Evolutionary conservation across 2,329 filamentous ascomycete species (phyloP).

Genomic region (Cercospora janseana): DNA sequence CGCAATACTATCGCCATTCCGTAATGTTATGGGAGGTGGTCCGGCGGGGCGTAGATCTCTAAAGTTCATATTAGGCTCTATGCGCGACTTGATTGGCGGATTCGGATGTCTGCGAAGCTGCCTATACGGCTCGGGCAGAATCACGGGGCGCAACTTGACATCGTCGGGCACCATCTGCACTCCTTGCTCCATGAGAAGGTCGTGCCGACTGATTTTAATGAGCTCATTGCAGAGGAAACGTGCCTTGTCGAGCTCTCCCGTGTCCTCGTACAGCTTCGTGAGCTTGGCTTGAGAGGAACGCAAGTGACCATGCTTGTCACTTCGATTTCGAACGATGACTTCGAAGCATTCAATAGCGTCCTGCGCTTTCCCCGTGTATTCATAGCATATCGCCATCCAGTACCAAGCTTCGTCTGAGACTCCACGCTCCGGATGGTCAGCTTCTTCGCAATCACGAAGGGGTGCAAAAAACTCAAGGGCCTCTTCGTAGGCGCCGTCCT

Average conservation of each 20-base stretch:
- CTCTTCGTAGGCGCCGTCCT: slow-evolving; percentile 51
- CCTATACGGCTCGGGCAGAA: slow-evolving; percentile 9
- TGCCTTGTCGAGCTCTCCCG: slow-evolving; percentile 70
- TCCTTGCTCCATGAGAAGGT: slow-evolving; percentile 27
- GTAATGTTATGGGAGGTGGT: slow-evolving; percentile 4
- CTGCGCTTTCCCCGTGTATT: slow-evolving; percentile 59
- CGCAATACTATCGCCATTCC: slow-evolving; percentile 6
- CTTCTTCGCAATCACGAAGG: slow-evolving; percentile 45
- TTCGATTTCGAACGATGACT: slow-evolving; percentile 54
- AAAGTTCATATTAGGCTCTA: slow-evolving; percentile 11
- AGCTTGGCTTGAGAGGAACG: slow-evolving; percentile 43
- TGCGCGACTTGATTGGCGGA: slow-evolving; percentile 10
- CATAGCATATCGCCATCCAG: slow-evolving; percentile 66
- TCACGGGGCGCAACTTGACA: slow-evolving; percentile 9
- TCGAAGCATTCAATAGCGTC: slow-evolving; percentile 77
- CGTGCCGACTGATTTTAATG: slow-evolving; percentile 56
- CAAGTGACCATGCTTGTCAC: slow-evolving; percentile 19
- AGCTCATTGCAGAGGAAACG: slow-evolving; percentile 74
- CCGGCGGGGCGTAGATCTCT: slow-evolving; percentile 6
- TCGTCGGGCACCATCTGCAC: slow-evolving; percentile 26
- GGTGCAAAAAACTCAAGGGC: slow-evolving; percentile 59
- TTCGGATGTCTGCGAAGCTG: slow-evolving; percentile 7
- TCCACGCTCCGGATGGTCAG: slow-evolving; percentile 30
- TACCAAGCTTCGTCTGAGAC: slow-evolving; percentile 52
- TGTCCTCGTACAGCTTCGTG: slow-evolving; percentile 75